Evolutionary conservation across 805 yeast species (phyloP).

Genomic region (Pichia thaimueangensis): DNA sequence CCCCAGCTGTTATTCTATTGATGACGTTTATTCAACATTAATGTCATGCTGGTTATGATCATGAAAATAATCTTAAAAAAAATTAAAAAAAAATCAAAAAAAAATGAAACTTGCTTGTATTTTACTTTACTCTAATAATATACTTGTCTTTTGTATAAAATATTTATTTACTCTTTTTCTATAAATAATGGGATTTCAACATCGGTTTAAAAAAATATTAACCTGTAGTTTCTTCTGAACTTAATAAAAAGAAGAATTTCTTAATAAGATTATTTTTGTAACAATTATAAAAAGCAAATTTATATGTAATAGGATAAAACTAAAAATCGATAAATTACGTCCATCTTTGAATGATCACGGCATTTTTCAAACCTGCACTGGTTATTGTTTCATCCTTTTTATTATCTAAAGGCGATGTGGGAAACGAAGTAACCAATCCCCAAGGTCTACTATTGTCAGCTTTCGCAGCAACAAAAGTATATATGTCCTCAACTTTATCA

Average conservation of each 20-base stretch:
- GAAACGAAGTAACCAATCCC: slow-evolving; percentile 73
- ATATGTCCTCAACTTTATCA: slow-evolving; percentile 61
- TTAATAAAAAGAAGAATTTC: neutral
- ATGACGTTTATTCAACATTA: slow-evolving; percentile 35
- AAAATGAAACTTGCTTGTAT: slow-evolving; percentile 10
- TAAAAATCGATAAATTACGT: slow-evolving; percentile 20
- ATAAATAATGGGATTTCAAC: slow-evolving; percentile 39
- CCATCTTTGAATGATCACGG: slow-evolving; percentile 93
- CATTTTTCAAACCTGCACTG: slow-evolving; percentile 70
- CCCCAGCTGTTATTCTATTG: no score
- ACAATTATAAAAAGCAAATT: neutral
- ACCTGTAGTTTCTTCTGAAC: neutral
- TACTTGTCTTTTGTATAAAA: slow-evolving; percentile 13
- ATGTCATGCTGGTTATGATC: slow-evolving; percentile 25
- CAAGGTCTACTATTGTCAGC: slow-evolving; percentile 44
- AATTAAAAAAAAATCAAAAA: slow-evolving; percentile 2
- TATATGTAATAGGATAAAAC: neutral
- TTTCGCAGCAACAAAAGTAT: slow-evolving; percentile 56
- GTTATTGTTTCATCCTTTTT: slow-evolving; percentile 51
- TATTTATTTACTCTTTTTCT: slow-evolving; percentile 13
- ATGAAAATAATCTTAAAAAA: slow-evolving; percentile 10
- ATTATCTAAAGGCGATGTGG: slow-evolving; percentile 64
- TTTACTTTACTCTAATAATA: slow-evolving; percentile 12
- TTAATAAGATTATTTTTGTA: neutral
- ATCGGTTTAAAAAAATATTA: slow-evolving; percentile 30